Evolutionary conservation across 768 basidiomycete genomes (phyloP), one percentile per base, ranked within the genome.

Genomic region (Amyloporia xantha): DNA sequence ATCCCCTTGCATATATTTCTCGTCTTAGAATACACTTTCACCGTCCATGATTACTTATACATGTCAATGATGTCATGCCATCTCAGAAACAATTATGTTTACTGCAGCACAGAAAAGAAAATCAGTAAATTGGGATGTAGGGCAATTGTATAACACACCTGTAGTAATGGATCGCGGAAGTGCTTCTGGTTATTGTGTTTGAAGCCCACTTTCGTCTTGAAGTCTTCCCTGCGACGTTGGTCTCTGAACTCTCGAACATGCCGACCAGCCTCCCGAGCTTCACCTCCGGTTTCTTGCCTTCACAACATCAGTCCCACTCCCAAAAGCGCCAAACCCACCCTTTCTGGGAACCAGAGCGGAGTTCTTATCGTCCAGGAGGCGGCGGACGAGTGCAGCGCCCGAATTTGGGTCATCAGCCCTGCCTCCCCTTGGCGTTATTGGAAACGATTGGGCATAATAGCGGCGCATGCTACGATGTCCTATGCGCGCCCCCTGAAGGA

Each of bases 221-320:
- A 92, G 28, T 85, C 79, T 61, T 95, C 87, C 51, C 78, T 76
- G 44, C 80, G 73, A 58, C 72, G 79, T 62, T 87, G 82, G 62
- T 96, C 94, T 53, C 86, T 74, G 70, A 86, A 88, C 60, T 92
- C 86, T 47, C 82, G 74, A 1, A 90, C 77, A 66, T 94, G 90
- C 40, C 90, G 77, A 12, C 85, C 91, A 19, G 95, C 95, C 66
- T 97, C 86, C 55, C 79, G 78, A 12, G 96, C 96, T 69, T 98
- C 95, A 2, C 96, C 96, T n/a, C n/a, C 76, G 77, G 70, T 98
- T 98, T 44, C 91, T 76, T 19, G 92, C 95, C 64, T 85, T 90
- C 52, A 97, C 78, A 9, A 93, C 86, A 26, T 91, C 79, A 6
- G 78, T 83, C 1, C 91, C 92, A 9, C 68, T 68, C 1, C 94